Percentiles rank a stretch among this genome's conserved stretches.
Conservation (phyloP, 768 basidiomycete species). For the Mycena latifolia region DNA sequence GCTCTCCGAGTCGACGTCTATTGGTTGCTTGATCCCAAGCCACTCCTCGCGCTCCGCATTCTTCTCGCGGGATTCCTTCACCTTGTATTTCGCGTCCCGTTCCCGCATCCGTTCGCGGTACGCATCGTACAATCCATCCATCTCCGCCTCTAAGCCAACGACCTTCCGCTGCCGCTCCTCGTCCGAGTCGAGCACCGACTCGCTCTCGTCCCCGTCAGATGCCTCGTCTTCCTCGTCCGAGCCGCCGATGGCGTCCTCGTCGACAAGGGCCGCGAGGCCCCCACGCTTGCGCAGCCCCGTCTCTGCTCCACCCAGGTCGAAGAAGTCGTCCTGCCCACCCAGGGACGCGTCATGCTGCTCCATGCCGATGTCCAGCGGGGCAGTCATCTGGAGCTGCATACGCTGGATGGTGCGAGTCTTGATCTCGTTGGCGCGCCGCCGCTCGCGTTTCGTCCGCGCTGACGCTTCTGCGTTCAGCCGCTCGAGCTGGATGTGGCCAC, state of each 20-base stretch:
- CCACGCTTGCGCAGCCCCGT: slow-evolving; percentile 52
- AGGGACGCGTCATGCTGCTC: slow-evolving; percentile 85
- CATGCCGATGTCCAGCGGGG: slow-evolving; percentile 95
- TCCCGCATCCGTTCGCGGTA: slow-evolving; percentile 87
- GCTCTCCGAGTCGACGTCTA: slow-evolving; percentile 56
- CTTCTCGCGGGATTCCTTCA: slow-evolving; percentile 79
- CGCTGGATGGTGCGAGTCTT: slow-evolving; percentile 90
- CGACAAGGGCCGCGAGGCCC: slow-evolving; percentile 51
- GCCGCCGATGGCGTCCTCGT: slow-evolving; percentile 57
- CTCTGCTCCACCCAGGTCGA: slow-evolving; percentile 82
- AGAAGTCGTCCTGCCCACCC: slow-evolving; percentile 88
- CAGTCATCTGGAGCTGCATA: slow-evolving; percentile 97
- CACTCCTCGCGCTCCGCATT: slow-evolving; percentile 85
- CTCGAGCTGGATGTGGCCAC: slow-evolving; percentile 70
- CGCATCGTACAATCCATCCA: slow-evolving; percentile 90
- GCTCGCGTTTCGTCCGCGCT: slow-evolving; percentile 81
- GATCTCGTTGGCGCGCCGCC: slow-evolving; percentile 89
- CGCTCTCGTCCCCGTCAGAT: slow-evolving; percentile 45
- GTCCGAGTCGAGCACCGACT: slow-evolving; percentile 67
- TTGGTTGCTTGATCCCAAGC: slow-evolving; percentile 70
- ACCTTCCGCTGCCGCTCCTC: slow-evolving; percentile 79
- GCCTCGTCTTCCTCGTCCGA: slow-evolving; percentile 58
- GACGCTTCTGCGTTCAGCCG: slow-evolving; percentile 83
- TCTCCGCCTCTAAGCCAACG: slow-evolving; percentile 79
- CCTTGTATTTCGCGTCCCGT: slow-evolving; percentile 89